A percentile compares a stretch with the other conserved stretches of the same genome.
These are phyloP conservation scores for Skeletonema costatum DNA, from an alignment of 108 stramenopile genomes.

Conservation along the genomic window DNA sequence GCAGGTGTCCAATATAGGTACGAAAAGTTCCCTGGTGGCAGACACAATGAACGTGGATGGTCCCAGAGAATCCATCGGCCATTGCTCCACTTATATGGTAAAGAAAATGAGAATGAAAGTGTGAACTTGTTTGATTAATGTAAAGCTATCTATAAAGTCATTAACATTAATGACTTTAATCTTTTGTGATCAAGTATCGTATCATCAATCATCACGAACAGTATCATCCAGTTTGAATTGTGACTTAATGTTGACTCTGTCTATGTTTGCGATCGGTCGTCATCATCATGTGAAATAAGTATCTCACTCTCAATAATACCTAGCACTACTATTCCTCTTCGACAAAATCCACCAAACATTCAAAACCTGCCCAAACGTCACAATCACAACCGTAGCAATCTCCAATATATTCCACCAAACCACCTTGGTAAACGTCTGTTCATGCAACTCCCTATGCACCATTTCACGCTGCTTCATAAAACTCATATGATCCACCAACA, in stretches of 20 bases:
- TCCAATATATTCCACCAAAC: conserved; percentile 52
- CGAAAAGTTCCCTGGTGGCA: conserved; percentile 60
- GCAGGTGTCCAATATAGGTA: conserved; percentile 42
- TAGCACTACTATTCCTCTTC: conserved; percentile 12
- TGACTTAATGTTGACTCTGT: neutral
- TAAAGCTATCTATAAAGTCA: neutral
- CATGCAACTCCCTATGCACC: conserved; percentile 47
- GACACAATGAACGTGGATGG: conserved; percentile 81
- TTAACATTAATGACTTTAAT: neutral
- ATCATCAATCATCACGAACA: neutral
- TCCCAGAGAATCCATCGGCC: conserved; percentile 63
- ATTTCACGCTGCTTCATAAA: conserved; percentile 49
- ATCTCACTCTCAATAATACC: neutral
- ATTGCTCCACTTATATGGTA: conserved; percentile 53
- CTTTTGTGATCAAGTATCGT: neutral
- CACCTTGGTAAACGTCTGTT: conserved; percentile 48
- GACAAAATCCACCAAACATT: conserved; percentile 48
- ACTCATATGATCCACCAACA: conserved; percentile 40
- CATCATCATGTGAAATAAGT: neutral
- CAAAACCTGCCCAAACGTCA: conserved; percentile 36
- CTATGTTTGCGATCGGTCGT: too few species aligned
- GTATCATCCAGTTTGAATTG: neutral
- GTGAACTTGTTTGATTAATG: neutral
- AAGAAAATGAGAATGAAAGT: neutral
- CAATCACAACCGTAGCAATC: conserved; percentile 30